These are phyloP conservation scores for Cyberlindnera suaveolens DNA, from an alignment of 805 yeast genomes.

Conservation along the genomic window DNA sequence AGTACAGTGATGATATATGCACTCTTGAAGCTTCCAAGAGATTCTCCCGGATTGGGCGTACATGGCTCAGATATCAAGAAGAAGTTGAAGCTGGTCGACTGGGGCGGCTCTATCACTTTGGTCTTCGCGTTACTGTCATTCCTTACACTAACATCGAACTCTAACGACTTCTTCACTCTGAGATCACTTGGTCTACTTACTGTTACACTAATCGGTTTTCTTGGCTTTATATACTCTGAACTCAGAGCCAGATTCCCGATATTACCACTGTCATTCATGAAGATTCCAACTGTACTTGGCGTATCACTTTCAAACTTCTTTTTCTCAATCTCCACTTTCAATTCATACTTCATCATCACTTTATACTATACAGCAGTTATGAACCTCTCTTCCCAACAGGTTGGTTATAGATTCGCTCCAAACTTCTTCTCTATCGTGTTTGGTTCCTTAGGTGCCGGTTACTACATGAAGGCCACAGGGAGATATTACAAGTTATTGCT, in stretches of 20 bases:
- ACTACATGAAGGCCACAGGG: conserved; percentile 60
- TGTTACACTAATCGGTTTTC: conserved; percentile 31
- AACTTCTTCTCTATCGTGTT: conserved; percentile 52
- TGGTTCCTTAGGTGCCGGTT: conserved; percentile 60
- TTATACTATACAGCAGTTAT: conserved; percentile 53
- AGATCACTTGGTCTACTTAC: conserved; percentile 28
- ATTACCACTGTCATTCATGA: conserved; percentile 50
- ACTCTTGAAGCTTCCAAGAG: conserved; percentile 36
- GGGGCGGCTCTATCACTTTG: conserved; percentile 42
- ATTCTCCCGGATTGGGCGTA: conserved; percentile 49
- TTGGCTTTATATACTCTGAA: conserved; percentile 38
- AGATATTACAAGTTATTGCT: conserved; percentile 45
- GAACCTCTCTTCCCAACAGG: conserved; percentile 44
- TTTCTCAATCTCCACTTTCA: conserved; percentile 32
- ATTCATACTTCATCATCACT: conserved; percentile 51
- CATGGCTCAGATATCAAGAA: conserved; percentile 33
- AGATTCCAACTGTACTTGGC: conserved; percentile 53
- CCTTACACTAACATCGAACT: conserved; percentile 50
- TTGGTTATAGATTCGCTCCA: conserved; percentile 56
- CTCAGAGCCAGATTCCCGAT: conserved; percentile 48
- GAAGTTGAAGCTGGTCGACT: conserved; percentile 51
- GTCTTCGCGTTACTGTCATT: conserved; percentile 39
- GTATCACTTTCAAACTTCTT: conserved; percentile 62
- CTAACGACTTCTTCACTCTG: conserved; percentile 37
- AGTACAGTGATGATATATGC: conserved; percentile 36